Conservation (phyloP, 2,329 filamentous ascomycete species). For the Pleurostoma richardsiae region DNA sequence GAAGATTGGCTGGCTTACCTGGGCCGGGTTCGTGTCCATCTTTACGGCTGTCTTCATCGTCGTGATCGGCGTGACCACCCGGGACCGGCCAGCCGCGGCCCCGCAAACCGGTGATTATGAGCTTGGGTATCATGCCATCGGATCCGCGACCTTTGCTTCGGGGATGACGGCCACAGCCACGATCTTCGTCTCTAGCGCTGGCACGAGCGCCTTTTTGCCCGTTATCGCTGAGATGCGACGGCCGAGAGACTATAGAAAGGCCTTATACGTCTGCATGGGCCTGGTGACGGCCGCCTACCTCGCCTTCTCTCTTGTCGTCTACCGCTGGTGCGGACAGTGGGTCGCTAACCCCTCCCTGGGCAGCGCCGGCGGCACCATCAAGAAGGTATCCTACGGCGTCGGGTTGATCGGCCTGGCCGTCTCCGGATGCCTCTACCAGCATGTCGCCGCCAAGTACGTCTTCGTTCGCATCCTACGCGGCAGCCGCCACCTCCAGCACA, state of each 20-base stretch:
- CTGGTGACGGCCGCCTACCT: slow-evolving; percentile 52
- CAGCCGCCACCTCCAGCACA: slow-evolving; percentile 21
- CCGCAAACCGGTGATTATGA: slow-evolving; percentile 14
- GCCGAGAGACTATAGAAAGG: slow-evolving; percentile 55
- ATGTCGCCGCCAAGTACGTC: slow-evolving; percentile 25
- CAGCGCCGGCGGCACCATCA: slow-evolving; percentile 52
- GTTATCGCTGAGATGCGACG: slow-evolving; percentile 57
- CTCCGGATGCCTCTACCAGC: slow-evolving; percentile 20
- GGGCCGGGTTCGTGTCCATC: slow-evolving; percentile 9
- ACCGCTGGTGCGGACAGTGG: slow-evolving; percentile 57
- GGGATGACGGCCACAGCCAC: slow-evolving; percentile 9
- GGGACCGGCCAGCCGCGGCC: slow-evolving; percentile 13
- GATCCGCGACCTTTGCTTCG: slow-evolving; percentile 11
- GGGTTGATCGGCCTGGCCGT: slow-evolving; percentile 50
- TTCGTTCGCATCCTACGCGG: slow-evolving; percentile 25
- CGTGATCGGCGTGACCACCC: slow-evolving; percentile 17
- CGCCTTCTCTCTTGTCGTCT: slow-evolving; percentile 54
- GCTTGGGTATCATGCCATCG: slow-evolving; percentile 11
- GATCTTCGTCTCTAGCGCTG: slow-evolving; percentile 8
- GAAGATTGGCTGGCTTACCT: slow-evolving; percentile 10
- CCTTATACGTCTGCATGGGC: slow-evolving; percentile 53
- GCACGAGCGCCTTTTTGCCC: slow-evolving; percentile 8
- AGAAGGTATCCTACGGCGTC: slow-evolving; percentile 58
- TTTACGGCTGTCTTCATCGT: slow-evolving; percentile 17
- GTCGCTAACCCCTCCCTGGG: slow-evolving; percentile 58